Base-by-base conservation (phyloP, 2,329 filamentous ascomycete genomes). In the Clonostachys chloroleuca region DNA sequence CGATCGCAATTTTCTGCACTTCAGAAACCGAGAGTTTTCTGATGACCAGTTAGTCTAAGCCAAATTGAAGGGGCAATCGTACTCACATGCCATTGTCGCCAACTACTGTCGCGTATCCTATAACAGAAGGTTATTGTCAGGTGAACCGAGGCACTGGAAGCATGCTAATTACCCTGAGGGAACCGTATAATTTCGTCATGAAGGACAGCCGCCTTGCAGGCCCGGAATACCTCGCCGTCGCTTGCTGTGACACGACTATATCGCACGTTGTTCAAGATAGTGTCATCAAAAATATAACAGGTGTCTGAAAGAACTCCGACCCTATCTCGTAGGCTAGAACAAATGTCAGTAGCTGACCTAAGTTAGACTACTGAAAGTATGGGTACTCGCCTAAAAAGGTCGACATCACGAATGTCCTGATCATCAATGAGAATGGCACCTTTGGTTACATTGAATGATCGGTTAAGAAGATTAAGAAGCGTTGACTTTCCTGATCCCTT, bases 21-120 rank as follows among this genome's bases (percentile, higher is more conserved):
- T 87, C 83, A 20, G 83, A 83, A 2, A 83, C 83, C 5, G 83
- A 86, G 3, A 87, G 65, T 67, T 82, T 83, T 45, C 73, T 75
- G 49, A 8, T 42, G 49, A 47, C 48, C 51, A 46, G 30, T 47
- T 47, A 10, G 35, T 33, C 34, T 33, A 12, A 20, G 6, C 35
- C 17, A 30, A 13, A 34, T 16, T 9, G 6, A 13, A 5, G 5
- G 5, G 12, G 6, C 5, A 18, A 30, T 30, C 24, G 8, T 30
- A 63, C 66, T 62, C 47, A 70, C 65, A 78, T 67, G 40, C 75
- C 75, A 8, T 73, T 68, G 49, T 78, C 75, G 6, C 75, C 75
- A 20, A 79, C 75, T 40, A 66, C 62, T 14, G 74, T 77, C 43
- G 70, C 62, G 54, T 79, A 79, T 4, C 72, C 71, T 73, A 33